Conservation (phyloP, 306 rosid species). For the Trifolium subterraneum region DNA sequence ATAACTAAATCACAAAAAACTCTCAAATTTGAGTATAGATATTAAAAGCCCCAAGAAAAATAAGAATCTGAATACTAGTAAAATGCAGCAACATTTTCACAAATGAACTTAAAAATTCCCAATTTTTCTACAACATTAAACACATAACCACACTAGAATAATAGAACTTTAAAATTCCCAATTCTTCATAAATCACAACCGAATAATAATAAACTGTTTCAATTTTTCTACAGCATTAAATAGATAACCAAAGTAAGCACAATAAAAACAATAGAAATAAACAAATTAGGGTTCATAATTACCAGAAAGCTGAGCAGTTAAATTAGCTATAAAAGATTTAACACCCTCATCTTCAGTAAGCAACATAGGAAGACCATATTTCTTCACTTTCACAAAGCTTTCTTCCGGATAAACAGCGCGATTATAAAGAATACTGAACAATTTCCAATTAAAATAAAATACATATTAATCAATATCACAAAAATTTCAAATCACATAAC, state of each 20-base stretch:
- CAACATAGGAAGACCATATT: slow-evolving; percentile 94
- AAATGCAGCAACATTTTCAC: slow-evolving; percentile 5
- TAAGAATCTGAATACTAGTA: neutral
- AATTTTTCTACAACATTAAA: neutral
- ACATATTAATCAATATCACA: neutral
- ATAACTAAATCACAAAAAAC: neutral
- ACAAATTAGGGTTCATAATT: neutral
- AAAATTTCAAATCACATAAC: neutral
- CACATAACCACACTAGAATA: too few relatives aligned
- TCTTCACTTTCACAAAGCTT: slow-evolving; percentile 88
- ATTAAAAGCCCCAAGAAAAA: neutral
- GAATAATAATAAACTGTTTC: slow-evolving; percentile 5
- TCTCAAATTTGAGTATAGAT: neutral
- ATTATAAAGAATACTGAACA: slow-evolving; percentile 74
- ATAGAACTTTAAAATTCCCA: neutral
- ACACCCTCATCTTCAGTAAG: slow-evolving; percentile 95
- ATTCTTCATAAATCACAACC: neutral
- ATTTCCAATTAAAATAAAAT: slow-evolving; percentile 3
- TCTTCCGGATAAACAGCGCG: slow-evolving; percentile 98
- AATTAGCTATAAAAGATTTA: slow-evolving; percentile 75
- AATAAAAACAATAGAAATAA: neutral
- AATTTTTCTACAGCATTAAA: neutral
- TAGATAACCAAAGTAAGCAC: neutral
- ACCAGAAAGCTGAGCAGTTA: slow-evolving; percentile 90
- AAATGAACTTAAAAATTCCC: neutral